Evolutionary conservation across 176 grass and related monocot genomes (phyloP).

Genomic region (Aegilops umbellulata): DNA sequence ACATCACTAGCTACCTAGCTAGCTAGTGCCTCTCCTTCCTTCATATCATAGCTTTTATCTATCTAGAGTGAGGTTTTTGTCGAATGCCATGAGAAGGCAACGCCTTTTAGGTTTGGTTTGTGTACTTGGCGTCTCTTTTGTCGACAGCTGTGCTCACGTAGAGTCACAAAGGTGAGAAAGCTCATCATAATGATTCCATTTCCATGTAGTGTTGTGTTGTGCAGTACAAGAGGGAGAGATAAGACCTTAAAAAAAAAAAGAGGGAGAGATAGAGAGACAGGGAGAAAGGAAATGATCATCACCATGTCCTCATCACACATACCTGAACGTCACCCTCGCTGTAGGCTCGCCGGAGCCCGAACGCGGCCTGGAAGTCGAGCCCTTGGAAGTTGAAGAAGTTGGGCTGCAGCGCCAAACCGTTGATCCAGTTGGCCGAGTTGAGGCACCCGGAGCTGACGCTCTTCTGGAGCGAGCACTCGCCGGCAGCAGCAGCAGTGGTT

Average conservation of each 20-base stretch:
- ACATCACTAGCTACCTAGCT: not conserved
- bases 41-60: too few species aligned
- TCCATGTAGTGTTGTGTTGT: not conserved
- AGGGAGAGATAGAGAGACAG: too few species aligned
- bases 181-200: conserved; percentile 9
- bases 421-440: conserved; percentile 61
- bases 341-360: conserved; percentile 77
- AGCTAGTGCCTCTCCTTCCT: too few species aligned
- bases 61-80: not conserved
- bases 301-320: not conserved
- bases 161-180: not conserved
- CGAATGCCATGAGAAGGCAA: conserved; percentile 7
- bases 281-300: not conserved
- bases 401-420: conserved; percentile 41
- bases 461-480: conserved; percentile 75
- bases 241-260: too few species aligned
- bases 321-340: conserved; percentile 98
- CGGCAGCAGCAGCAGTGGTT: too few species aligned
- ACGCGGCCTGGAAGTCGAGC: conserved; percentile 73
- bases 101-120: conserved; percentile 26
- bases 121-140: conserved; percentile 14
- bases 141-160: conserved; percentile 13
- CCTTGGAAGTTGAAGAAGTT: conserved; percentile 85
- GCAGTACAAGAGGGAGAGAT: not conserved
- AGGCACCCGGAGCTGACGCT: conserved; percentile 87